Evolutionary conservation across 2,329 filamentous ascomycete species (phyloP), one percentile per base, ranked within the genome.

Genomic region (Apiospora rasikravindrae): DNA sequence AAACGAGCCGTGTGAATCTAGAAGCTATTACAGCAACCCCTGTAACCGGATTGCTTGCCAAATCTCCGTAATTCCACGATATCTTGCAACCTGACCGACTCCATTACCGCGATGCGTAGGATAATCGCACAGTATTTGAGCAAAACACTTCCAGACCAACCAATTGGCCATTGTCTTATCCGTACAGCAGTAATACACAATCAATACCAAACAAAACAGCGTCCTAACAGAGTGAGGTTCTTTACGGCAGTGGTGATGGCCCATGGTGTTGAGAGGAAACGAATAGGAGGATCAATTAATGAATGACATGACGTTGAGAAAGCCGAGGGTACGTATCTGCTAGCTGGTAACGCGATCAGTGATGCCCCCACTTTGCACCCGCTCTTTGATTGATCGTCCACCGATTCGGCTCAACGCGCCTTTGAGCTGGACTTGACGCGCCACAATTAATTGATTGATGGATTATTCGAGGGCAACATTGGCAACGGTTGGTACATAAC

Each of bases 361-460:
- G 29, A 16, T 11, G 53, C 40, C 29, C 29, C 53, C 53, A 61
- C 51, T 33, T 19, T 33, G 16, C 26, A 8, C 26, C 51, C 51
- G 51, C 26, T 19, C 26, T 33, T 33, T 33, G 8, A 51, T 29
- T 29, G 53, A 61, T 37, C 53, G 53, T 61, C 53, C 29, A 61
- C 6, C 14, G 29, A 61, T 61, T 61, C 16, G 53, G 53, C 26
- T 33, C 33, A 40, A 64, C 57, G 57, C 57, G 57, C 40, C 57
- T 64, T 64, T 19, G 57, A 53, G 10, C 10, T 37, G 57, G 57
- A n/a, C 57, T 64, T 40, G 57, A 64, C 57, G 57, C 57, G 57
- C 57, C 57, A 64, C 57, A 64, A 64, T 64, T 64, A 64, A 64
- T 64, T 64, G 33, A 64, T 64, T 64, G 44, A 4, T 16, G 5